Base-by-base conservation (phyloP, 257 asterid genomes). In the Dorcoceras hygrometricum region DNA sequence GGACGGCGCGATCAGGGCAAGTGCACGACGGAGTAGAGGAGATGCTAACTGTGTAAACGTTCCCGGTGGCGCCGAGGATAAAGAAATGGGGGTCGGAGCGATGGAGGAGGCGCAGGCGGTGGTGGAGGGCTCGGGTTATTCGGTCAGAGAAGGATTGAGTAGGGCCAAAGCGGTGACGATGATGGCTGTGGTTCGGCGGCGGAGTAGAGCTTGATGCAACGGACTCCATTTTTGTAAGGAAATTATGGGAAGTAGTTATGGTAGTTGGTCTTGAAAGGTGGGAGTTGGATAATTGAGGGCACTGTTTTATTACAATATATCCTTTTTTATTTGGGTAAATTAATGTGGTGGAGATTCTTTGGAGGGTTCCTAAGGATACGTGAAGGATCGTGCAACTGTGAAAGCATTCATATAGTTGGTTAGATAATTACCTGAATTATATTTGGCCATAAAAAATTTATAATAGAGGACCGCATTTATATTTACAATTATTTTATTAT, bases 1-100 rank as follows among this genome's bases (percentile, higher is more conserved):
- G 99, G 65, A 77, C 59, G 36, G 87, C 80, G 6, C 87, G 88
- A 65, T 93, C 99, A 18, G 97, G 99, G 81, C 96, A 93, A 12
- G 92, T 83, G 85, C 97, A 93, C 0, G 88, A 76, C 1, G 82
- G 81, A 50, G 85, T 12, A 74, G 82, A 62, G 65, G 97, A 84
- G 81, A 93, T 22, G 77, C 56, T 82, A 48, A 90, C 97, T 4
- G 96, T 82, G 87, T 93, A 93, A 32, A 43, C 51, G 4, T 43
- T 43, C 51, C 51, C 51, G 7, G 51, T 43, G n/a, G 80, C 81
- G 16, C 86, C 88, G 23, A 83, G 57, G 8, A 83, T 55, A 54
- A 80, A 83, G 75, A 82, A 82, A 7, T 26, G 23, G 7, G 83
- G 60, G 27, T 71, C 83, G 4, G 65, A 62, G 25, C 79, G 73